Base-by-base conservation (phyloP, 352 stramenopile genomes). In the Phytophthora nicotianae region DNA sequence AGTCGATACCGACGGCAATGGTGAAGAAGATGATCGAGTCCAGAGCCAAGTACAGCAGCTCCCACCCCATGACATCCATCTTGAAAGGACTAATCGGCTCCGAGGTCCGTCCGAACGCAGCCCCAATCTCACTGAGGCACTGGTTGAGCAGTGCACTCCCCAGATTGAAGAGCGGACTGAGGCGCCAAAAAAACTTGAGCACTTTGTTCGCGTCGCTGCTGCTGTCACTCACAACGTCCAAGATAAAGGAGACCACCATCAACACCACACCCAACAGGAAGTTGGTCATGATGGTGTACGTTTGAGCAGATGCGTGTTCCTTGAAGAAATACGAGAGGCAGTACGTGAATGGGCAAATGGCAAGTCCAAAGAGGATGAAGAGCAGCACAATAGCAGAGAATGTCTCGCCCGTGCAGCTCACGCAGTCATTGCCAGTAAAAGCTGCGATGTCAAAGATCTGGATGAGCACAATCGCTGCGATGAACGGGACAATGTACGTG, bases 401-500 rank as follows among this genome's bases (percentile, higher is more conserved):
- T 6, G 79, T 79, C 21, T 65, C 37, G n/a, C 54, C 49, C 0
- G 77, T 69, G 56, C 79, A 88, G 14, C 75, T 82, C 9, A 74
- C 43, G 37, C 81, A 90, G 26, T 81, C 66, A 17, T 68, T 69
- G 9, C 79, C 79, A 10, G 79, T 86, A 26, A 86, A 70, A 23
- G 77, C 46, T 2, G 65, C 53, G 13, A 88, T 77, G 23, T 80
- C 61, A 38, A 82, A 88, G 9, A 62, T 58, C 43, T 88, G 55
- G 63, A 90, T 86, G 20, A 84, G 56, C 5, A 81, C 38, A 46
- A 90, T 55, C 6, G 72, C 77, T 13, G 70, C 65, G 0, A 55
- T 50, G 40, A 74, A 72, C 19, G 85, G 77, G 0, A 98, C 67
- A 37, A 96, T 52, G 75, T 98, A 98, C 20, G 89, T 91, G 9